Percentiles rank a stretch among this genome's conserved stretches.
Evolutionary conservation across 805 yeast genomes (phyloP).

Genomic region (Candida loeiensis): DNA sequence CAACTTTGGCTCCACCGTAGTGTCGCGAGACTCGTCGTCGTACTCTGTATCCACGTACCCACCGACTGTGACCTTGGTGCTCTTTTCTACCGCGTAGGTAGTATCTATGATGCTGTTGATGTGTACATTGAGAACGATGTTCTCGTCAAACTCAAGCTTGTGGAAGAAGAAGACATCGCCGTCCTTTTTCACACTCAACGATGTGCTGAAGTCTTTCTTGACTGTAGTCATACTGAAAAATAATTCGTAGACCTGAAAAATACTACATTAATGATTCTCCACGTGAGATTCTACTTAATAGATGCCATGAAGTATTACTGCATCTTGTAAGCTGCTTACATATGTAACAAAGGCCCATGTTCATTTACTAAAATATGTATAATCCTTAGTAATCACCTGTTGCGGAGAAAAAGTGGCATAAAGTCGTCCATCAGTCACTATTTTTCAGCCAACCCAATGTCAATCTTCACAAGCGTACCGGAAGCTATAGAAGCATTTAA

Average conservation of each 20-base stretch:
- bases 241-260: too few relatives aligned
- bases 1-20: constrained; percentile 40
- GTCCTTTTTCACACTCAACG: constrained; percentile 7
- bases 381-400: neutral
- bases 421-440: constrained; percentile 2
- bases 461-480: constrained; percentile 11
- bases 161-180: constrained; percentile 18
- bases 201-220: constrained; percentile 9
- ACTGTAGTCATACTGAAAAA: constrained; percentile 2
- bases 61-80: constrained; percentile 18
- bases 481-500: constrained; percentile 23
- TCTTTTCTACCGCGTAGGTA: constrained; percentile 38
- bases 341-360: too few relatives aligned
- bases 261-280: too few relatives aligned
- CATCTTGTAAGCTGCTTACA: too few relatives aligned
- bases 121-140: constrained; percentile 36
- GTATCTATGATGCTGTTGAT: constrained; percentile 48
- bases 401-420: neutral
- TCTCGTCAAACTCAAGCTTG: constrained; percentile 34
- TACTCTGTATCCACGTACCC: neutral
- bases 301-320: too few relatives aligned
- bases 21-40: constrained; percentile 8
- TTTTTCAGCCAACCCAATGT: constrained; percentile 2
- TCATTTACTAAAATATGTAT: neutral
- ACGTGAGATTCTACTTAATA: too few relatives aligned